Evolutionary conservation across 306 rosid genomes (phyloP).

Genomic region (Canavalia ensiformis): DNA sequence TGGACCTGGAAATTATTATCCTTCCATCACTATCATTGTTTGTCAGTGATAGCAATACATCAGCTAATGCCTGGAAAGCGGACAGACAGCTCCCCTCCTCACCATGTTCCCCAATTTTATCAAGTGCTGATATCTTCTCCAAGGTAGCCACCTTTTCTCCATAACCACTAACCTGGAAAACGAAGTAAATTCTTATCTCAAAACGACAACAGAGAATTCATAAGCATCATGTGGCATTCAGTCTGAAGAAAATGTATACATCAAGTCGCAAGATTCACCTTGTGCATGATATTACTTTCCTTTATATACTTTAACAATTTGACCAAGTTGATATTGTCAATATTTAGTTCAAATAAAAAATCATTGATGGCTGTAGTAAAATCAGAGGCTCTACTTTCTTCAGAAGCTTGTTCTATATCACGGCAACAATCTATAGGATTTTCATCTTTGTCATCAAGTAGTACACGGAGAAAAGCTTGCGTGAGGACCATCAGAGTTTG

Average conservation of each 20-base stretch:
- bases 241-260: constrained; percentile 27
- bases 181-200: constrained; percentile 42
- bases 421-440: constrained; percentile 44
- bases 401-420: constrained; percentile 57
- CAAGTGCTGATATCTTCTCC: constrained; percentile 50
- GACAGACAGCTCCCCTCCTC: constrained; percentile 82
- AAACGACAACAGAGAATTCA: constrained; percentile 32
- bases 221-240: constrained; percentile 26
- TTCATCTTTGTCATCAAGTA: constrained; percentile 60
- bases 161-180: constrained; percentile 80
- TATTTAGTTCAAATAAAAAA: constrained; percentile 77
- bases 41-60: constrained; percentile 74
- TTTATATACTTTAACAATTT: constrained; percentile 79
- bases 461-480: constrained; percentile 71
- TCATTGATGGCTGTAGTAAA: constrained; percentile 86
- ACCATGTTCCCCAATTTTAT: constrained; percentile 41
- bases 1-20: constrained; percentile 79
- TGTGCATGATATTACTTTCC: constrained; percentile 96
- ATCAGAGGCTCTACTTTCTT: constrained; percentile 54
- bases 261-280: constrained; percentile 65
- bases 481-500: constrained; percentile 82
- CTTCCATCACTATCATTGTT: constrained; percentile 86
- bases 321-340: constrained; percentile 92
- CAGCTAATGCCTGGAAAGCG: constrained; percentile 80
- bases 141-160: constrained; percentile 70